A percentile compares a stretch with the other conserved stretches of the same genome.
phyloP scores from a whole-genome alignment of 192 early-diverging fungal species.

The Ambispora gerdemannii region DNA sequence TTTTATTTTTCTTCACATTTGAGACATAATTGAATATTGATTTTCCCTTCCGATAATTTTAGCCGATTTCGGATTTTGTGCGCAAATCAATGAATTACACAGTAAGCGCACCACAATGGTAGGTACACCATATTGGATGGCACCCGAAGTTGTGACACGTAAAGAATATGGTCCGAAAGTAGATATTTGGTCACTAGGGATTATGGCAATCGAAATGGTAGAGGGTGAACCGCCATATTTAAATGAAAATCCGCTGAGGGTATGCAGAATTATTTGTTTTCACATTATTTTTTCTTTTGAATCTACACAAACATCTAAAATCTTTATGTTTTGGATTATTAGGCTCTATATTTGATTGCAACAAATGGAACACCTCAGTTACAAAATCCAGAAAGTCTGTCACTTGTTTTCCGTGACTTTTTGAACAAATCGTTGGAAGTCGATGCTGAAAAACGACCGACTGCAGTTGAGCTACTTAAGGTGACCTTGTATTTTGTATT shows the following conservation, averaged over 20 bases:
- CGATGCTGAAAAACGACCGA: conserved; percentile 75
- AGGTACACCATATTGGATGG: conserved; percentile 96
- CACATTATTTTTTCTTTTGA: conserved; percentile 37
- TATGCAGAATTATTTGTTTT: conserved; percentile 24
- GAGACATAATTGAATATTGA: too few relatives aligned
- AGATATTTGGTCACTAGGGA: conserved; percentile 97
- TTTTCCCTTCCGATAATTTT: too few relatives aligned
- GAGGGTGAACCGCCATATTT: conserved; percentile 97
- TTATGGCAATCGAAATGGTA: conserved; percentile 97
- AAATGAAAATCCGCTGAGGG: conserved; percentile 85
- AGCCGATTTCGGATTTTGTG: conserved; percentile 89
- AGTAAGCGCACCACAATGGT: conserved; percentile 77
- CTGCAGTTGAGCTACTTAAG: conserved; percentile 70
- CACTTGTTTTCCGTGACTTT: conserved; percentile 80
- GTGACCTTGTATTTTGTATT: background rate
- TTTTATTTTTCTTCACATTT: too few relatives aligned
- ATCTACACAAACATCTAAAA: background rate
- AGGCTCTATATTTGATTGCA: conserved; percentile 90
- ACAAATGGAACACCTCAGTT: conserved; percentile 92
- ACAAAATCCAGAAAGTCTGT: conserved; percentile 80
- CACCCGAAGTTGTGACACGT: conserved; percentile 91
- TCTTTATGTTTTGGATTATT: conserved; percentile 11
- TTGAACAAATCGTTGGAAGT: conserved; percentile 78
- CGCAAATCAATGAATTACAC: conserved; percentile 64
- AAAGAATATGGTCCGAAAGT: conserved; percentile 91